Evolutionary conservation across 768 basidiomycete genomes (phyloP), one percentile per base, ranked within the genome.

Genomic region (Boletus tomentosulus): DNA sequence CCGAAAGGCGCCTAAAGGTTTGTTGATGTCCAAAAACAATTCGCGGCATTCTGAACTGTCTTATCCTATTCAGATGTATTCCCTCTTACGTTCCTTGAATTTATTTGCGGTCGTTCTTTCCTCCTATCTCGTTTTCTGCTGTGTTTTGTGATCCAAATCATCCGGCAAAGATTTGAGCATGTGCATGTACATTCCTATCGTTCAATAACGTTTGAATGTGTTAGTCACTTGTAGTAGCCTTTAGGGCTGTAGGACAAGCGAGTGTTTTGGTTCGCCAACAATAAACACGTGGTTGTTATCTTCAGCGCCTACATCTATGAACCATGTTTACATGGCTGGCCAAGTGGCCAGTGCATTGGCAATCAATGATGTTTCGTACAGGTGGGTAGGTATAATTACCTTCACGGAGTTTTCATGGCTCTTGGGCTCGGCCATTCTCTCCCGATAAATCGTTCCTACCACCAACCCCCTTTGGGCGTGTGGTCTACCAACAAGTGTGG

Each of bases 1-100:
- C 91, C 92, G 60, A 86, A 87, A 76, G 79, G 78, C 51, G 15
- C 51, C 50, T 65, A 47, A 68, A 62, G 51, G 60, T 61, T 30
- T 34, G 64, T 50, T 22, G 24, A 49, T 46, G 5, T 8, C 13
- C 19, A 51, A 12, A 30, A 16, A 46, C 15, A 2, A 39, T 22
- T 37, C 10, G 12, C 25, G 13, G 13, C 24, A 42, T 41, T 46
- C 53, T 28, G 4, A 5, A n/a, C 33, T 25, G 51, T 39, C 6
- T 5, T 41, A 35, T 5, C 1, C 25, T 30, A 39, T 16, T 11
- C 41, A 39, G 49, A 57, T 46, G 37, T n/a, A 22, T 24, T 28
- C 15, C 16, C 33, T 45, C 48, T 30, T 41, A 24, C 43, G 46
- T 52, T 53, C 57, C 30, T 50, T 66, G 58, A 59, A 57, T 59